A percentile compares a stretch with the other conserved stretches of the same genome.
Evolutionary conservation across 2,329 filamentous ascomycete species (phyloP).

Genomic region (Nigrospora oryzae): DNA sequence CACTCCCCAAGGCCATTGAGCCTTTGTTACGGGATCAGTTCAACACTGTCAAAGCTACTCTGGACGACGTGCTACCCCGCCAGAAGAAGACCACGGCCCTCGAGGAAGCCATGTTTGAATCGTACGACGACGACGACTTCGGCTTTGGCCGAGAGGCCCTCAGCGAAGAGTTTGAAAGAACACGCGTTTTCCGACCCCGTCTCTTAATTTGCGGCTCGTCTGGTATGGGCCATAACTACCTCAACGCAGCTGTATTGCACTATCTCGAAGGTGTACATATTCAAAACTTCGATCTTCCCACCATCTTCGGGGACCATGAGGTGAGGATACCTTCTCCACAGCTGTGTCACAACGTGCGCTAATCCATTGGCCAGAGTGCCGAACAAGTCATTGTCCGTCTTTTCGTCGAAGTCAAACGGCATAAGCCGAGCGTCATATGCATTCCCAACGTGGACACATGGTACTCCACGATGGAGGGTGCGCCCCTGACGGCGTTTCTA

Average conservation of each 20-base stretch:
- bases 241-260: conserved; percentile 77
- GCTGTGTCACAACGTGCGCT: conserved; percentile 9
- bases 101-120: conserved; percentile 88
- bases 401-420: conserved; percentile 85
- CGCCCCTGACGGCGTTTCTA: conserved; percentile 72
- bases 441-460: conserved; percentile 85
- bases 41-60: conserved; percentile 53
- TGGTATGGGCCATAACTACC: conserved; percentile 91
- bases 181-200: conserved; percentile 80
- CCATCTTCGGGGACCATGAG: conserved; percentile 74
- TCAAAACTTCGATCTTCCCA: conserved; percentile 87
- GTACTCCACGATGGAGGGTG: conserved; percentile 57
- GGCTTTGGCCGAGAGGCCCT: conserved; percentile 79
- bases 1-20: conserved; percentile 71
- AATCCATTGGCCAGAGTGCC: conserved; percentile 41
- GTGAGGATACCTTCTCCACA: conserved; percentile 32
- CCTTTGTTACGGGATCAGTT: conserved; percentile 73
- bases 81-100: conserved; percentile 82
- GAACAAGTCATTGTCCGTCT: conserved; percentile 86
- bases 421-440: conserved; percentile 94
- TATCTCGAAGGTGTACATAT: conserved; percentile 92
- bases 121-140: conserved; percentile 70
- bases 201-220: conserved; percentile 72
- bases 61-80: conserved; percentile 73
- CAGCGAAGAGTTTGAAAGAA: conserved; percentile 72